These are phyloP conservation scores for Termitomyces sp. DNA, from an alignment of 768 basidiomycete species.

Conservation along the genomic window DNA sequence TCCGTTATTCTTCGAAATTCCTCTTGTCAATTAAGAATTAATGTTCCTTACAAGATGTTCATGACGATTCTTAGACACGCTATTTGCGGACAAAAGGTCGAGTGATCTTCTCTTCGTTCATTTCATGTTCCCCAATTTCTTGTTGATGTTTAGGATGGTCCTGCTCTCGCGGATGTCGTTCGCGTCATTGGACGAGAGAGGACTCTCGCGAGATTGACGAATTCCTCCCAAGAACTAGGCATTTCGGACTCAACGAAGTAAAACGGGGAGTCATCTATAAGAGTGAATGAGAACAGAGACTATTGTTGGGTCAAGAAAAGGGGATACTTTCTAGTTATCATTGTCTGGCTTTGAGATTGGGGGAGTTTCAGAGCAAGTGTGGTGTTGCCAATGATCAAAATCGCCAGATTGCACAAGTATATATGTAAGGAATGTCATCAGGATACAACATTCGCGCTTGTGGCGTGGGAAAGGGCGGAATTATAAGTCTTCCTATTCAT, in stretches of 20 bases:
- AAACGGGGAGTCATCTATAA: not conserved
- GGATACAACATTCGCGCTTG: no score
- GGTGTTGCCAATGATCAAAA: not conserved
- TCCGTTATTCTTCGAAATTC: no score
- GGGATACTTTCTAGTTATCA: not conserved
- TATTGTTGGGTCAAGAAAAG: not conserved
- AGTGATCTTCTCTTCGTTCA: constrained; percentile 11
- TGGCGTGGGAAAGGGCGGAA: no score
- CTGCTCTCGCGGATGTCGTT: constrained; percentile 39
- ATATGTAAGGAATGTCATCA: no score
- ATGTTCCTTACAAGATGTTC: constrained; percentile 45
- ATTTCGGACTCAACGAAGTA: not conserved
- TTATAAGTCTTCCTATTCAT: not conserved
- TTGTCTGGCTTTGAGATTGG: not conserved
- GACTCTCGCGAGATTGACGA: constrained; percentile 29
- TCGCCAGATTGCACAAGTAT: no score
- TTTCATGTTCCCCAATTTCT: not conserved
- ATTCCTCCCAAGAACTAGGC: not conserved
- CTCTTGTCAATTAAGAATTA: no score
- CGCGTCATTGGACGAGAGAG: constrained; percentile 35
- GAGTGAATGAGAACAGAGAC: not conserved
- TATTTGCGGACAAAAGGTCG: constrained; percentile 78
- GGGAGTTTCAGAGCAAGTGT: not conserved
- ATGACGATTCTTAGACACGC: constrained; percentile 75
- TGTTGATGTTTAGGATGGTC: constrained; percentile 35